A percentile compares a stretch with the other conserved stretches of the same genome.
Conservation (phyloP, 176 grass and related monocot species). For the Alloteropsis semialata region DNA sequence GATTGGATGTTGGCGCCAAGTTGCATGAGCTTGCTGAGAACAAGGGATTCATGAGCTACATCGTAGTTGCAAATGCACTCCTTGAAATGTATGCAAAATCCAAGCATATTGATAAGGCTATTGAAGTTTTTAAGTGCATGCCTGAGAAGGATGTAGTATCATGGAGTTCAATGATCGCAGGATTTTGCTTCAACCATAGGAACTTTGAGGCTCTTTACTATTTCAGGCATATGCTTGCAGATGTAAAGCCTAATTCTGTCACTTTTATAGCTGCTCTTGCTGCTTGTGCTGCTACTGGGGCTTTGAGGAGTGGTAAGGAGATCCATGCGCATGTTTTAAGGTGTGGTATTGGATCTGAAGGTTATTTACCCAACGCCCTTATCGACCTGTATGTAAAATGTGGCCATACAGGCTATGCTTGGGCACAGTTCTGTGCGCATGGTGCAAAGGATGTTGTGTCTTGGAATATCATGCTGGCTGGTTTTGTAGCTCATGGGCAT, state of each 20-base stretch:
- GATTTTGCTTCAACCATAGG: slow-evolving; percentile 78
- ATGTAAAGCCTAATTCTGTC: slow-evolving; percentile 79
- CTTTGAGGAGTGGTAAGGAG: slow-evolving; percentile 76
- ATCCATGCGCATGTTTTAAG: slow-evolving; percentile 85
- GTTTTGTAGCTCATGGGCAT: slow-evolving; percentile 63
- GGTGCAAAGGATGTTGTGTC: slow-evolving; percentile 75
- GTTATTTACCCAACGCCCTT: slow-evolving; percentile 78
- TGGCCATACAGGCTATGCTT: slow-evolving; percentile 74
- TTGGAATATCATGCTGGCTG: slow-evolving; percentile 88
- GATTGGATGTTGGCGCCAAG: slow-evolving; percentile 69
- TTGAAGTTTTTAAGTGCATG: slow-evolving; percentile 77
- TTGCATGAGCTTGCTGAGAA: slow-evolving; percentile 63
- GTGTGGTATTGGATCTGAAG: slow-evolving; percentile 53
- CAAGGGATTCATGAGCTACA: slow-evolving; percentile 48
- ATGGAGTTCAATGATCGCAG: slow-evolving; percentile 82
- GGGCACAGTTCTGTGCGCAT: slow-evolving; percentile 60
- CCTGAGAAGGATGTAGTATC: slow-evolving; percentile 80
- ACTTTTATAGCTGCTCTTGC: slow-evolving; percentile 71
- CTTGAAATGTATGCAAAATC: slow-evolving; percentile 92
- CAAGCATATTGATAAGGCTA: slow-evolving; percentile 70
- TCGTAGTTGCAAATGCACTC: slow-evolving; percentile 60
- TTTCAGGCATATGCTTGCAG: slow-evolving; percentile 73
- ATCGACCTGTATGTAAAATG: slow-evolving; percentile 89
- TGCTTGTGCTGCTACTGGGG: slow-evolving; percentile 72
- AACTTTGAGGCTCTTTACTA: slow-evolving; percentile 80